Base-by-base conservation (phyloP, 129 eudicot genomes). In the Silybum marianum region DNA sequence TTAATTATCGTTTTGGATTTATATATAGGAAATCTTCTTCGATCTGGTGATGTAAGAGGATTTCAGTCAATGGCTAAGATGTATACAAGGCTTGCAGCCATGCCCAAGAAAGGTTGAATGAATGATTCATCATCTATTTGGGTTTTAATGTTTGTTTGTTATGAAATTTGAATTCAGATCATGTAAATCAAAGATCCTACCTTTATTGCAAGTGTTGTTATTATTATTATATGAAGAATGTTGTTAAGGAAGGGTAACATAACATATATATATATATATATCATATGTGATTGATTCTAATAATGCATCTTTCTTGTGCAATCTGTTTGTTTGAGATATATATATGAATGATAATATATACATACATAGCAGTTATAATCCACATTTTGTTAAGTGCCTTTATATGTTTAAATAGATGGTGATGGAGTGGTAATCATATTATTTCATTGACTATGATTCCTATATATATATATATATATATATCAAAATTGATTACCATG, bases 81-180 rank as follows among this genome's bases (percentile, higher is more conserved):
- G 98, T 94, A 94, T 51, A 92, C 98, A 2, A 92, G 88, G 83
- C 97, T 94, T 68, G 98, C 98, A 71, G 98, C 98, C 77, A 94
- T 89, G 97, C 94, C 98, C 44, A 94, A 94, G 93, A 94, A 94
- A 89, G 96, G 98, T 48, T 91, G 87, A 93, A 54, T 28, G 10
- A 5, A 36, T n/a, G n/a, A n/a, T n/a, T 44, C 36, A 3, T 67
- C 26, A 24, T 78, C 11, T 11, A 11, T 42, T 42, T 42, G 48
- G 30, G 30, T 28, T 32, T 32, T 32, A 32, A 32, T 44, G 16
- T 13, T 44, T 44, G 54, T 44, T 11, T 44, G 54, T 44, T 44
- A 44, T 44, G 54, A 44, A 44, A 44, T 2, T 40, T 6, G 42
- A 32, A 32, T 32, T 32, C 36, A 32, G 58, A 46, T 13, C 6